A percentile compares a stretch with the other conserved stretches of the same genome.
Evolutionary conservation across 2,329 filamentous ascomycete species (phyloP).

Genomic region (Lachnellula hyalina): DNA sequence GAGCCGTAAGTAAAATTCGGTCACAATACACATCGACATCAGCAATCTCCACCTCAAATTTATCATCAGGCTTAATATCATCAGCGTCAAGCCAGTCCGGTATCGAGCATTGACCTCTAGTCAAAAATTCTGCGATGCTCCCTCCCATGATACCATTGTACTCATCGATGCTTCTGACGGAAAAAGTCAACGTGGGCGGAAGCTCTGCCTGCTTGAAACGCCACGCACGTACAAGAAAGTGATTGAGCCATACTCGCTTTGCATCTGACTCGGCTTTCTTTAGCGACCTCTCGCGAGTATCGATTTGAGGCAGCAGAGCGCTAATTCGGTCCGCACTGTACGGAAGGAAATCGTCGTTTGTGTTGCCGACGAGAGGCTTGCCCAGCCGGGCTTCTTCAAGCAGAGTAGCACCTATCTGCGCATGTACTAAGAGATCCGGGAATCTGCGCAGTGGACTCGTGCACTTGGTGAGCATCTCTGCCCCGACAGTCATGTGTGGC

Average conservation of each 20-base stretch:
- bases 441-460: conserved; percentile 64
- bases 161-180: conserved; percentile 9
- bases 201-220: conserved; percentile 42
- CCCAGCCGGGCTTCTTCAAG: conserved; percentile 37
- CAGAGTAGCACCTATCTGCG: conserved; percentile 59
- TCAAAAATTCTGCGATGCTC: conserved; percentile 4
- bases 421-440: conserved; percentile 58
- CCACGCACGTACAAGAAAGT: conserved; percentile 58
- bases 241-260: conserved; percentile 49
- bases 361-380: conserved; percentile 33
- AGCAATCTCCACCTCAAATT: conserved; percentile 51
- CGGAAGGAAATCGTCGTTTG: conserved; percentile 25
- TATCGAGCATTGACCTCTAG: conserved; percentile 10
- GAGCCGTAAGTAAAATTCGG: conserved; percentile 42
- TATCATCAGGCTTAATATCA: conserved; percentile 45
- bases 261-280: conserved; percentile 21
- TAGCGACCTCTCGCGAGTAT: conserved; percentile 24
- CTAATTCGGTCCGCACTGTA: conserved; percentile 27
- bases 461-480: conserved; percentile 56
- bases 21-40: conserved; percentile 47
- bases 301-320: conserved; percentile 23
- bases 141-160: neutral
- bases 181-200: conserved; percentile 40
- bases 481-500: conserved; percentile 52
- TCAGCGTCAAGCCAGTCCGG: conserved; percentile 13